Conservation (phyloP, 2,329 filamentous ascomycete genomes). For the Aspergillus luchuensis region DNA sequence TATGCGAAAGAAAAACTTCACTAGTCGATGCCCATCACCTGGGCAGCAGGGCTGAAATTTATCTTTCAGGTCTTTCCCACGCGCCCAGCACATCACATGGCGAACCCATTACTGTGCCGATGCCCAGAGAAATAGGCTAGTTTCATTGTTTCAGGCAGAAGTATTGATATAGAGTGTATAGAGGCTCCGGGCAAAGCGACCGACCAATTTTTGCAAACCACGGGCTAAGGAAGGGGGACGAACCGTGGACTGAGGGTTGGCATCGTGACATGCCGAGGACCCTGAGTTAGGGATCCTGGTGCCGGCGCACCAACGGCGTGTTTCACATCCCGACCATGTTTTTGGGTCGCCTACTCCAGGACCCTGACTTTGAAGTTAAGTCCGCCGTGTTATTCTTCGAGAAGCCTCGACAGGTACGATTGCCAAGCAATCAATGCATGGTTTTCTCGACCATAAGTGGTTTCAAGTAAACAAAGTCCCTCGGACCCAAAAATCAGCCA, state of each 20-base stretch:
- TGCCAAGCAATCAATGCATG: neutral
- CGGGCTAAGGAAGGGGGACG: neutral
- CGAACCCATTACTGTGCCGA: neutral
- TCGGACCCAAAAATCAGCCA: neutral
- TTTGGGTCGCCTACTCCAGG: neutral
- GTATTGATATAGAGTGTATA: neutral
- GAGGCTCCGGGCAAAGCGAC: neutral
- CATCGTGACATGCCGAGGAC: neutral
- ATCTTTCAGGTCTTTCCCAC: neutral
- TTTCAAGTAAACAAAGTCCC: neutral
- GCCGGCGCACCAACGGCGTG: conserved; percentile 1
- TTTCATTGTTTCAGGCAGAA: neutral
- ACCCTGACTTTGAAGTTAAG: neutral
- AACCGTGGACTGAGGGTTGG: neutral
- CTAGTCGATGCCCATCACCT: neutral
- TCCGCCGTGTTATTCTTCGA: neutral
- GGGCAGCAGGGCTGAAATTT: neutral
- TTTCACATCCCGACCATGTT: neutral
- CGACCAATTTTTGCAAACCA: neutral
- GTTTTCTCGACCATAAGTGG: neutral
- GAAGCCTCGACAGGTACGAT: neutral
- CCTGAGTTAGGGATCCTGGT: neutral
- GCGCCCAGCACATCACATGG: neutral
- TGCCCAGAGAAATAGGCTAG: neutral
- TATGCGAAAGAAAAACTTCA: too few species aligned